phyloP scores from a whole-genome alignment of 306 rosid species.

The Ammopiptanthus mongolicus region DNA sequence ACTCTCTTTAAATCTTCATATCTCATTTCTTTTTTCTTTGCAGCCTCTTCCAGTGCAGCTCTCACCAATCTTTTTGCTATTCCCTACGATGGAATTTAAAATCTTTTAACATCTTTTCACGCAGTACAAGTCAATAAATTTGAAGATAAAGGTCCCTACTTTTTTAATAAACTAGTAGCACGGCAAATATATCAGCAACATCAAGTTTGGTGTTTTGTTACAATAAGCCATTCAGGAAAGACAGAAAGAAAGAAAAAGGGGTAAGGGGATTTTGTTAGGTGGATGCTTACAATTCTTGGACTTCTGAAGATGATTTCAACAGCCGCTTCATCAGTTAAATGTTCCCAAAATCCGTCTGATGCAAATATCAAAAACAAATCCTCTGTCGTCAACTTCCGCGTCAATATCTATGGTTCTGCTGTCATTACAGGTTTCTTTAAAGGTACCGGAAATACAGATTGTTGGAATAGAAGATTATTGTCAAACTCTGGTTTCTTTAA shows the following conservation, averaged over 20 bases:
- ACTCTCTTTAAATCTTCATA: conserved; percentile 44
- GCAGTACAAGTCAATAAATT: not conserved
- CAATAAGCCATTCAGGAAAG: not conserved
- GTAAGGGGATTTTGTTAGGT: not conserved
- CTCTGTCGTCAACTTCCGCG: conserved; percentile 31
- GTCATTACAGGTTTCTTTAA: conserved; percentile 63
- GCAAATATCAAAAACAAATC: conserved; percentile 70
- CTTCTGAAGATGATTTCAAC: conserved; percentile 45
- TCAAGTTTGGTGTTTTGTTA: too few species aligned
- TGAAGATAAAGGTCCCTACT: not conserved
- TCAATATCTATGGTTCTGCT: conserved; percentile 56
- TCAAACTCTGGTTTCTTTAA: conserved; percentile 63
- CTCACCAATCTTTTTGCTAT: conserved; percentile 63
- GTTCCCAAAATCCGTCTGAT: conserved; percentile 71
- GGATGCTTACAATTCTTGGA: conserved; percentile 52
- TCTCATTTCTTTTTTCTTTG: conserved; percentile 50
- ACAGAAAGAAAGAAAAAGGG: not conserved
- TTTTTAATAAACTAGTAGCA: too few species aligned
- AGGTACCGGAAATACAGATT: conserved; percentile 37
- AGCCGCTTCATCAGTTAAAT: conserved; percentile 57
- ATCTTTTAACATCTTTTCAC: not conserved
- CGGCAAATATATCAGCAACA: not conserved
- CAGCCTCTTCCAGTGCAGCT: conserved; percentile 61
- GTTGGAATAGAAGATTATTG: conserved; percentile 47
- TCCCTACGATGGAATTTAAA: conserved; percentile 37